Percentiles rank a stretch among this genome's conserved stretches.
phyloP scores from a whole-genome alignment of 2,329 filamentous ascomycete species.

The Bipolaris zeicola region DNA sequence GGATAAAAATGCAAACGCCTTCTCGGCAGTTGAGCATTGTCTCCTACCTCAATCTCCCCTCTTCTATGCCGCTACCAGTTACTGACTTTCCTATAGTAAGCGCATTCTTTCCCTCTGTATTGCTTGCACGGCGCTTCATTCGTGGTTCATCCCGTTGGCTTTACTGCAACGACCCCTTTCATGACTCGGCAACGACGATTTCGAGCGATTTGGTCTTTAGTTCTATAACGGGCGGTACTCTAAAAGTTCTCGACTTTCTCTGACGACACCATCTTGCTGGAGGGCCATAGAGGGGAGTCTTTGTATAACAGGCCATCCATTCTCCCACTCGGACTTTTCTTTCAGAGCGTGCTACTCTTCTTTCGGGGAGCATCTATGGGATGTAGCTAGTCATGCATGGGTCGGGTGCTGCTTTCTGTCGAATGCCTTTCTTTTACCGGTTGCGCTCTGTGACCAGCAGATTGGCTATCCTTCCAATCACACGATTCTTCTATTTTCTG shows the following conservation, averaged over 20 bases:
- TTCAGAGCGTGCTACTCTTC: slow-evolving; percentile 37
- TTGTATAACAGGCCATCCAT: slow-evolving; percentile 48
- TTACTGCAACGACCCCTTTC: slow-evolving; percentile 45
- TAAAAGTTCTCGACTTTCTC: slow-evolving; percentile 49
- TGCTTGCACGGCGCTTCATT: slow-evolving; percentile 43
- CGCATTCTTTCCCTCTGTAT: slow-evolving; percentile 45
- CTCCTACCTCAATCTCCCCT: background rate
- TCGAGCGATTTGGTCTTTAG: slow-evolving; percentile 44
- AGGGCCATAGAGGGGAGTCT: slow-evolving; percentile 42
- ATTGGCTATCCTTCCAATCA: slow-evolving; percentile 48
- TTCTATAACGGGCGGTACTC: slow-evolving; percentile 44
- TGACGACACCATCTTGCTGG: slow-evolving; percentile 44
- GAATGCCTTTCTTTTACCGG: slow-evolving; percentile 36
- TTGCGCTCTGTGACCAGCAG: slow-evolving; percentile 36
- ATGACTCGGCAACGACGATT: slow-evolving; percentile 47
- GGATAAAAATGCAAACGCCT: background rate
- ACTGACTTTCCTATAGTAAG: slow-evolving; percentile 40
- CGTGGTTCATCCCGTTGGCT: slow-evolving; percentile 44
- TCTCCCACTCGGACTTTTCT: slow-evolving; percentile 38
- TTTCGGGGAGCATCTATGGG: slow-evolving; percentile 36
- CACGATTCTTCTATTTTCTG: slow-evolving; percentile 37
- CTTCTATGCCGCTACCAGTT: slow-evolving; percentile 10
- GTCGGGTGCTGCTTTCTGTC: slow-evolving; percentile 41
- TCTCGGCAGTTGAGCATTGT: background rate
- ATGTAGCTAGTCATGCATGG: slow-evolving; percentile 46